Evolutionary conservation across 2,329 filamentous ascomycete genomes (phyloP).

Genomic region (Cladophialophora immunda): DNA sequence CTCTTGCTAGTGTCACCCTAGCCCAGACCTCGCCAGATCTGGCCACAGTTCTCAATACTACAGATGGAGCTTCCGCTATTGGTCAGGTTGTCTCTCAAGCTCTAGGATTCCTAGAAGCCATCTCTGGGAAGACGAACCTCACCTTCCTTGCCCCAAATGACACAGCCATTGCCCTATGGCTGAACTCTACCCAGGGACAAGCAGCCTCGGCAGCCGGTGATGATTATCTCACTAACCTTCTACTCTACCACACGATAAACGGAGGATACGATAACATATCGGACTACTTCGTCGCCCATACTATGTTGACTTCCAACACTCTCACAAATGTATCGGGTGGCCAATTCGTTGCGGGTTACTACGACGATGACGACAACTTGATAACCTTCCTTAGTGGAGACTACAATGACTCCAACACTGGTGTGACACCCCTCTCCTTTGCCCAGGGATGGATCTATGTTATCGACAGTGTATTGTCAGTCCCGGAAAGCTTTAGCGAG

Average conservation of each 20-base stretch:
- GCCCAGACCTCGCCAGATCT: slow-evolving; percentile 18
- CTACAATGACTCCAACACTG: slow-evolving; percentile 7
- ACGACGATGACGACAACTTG: slow-evolving; percentile 21
- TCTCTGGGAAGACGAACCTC: slow-evolving; percentile 23
- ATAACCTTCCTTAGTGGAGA: slow-evolving; percentile 20
- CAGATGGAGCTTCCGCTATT: slow-evolving; percentile 9
- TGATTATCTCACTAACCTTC: slow-evolving; percentile 20
- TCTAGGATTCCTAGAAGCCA: slow-evolving; percentile 3
- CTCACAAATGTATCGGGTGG: slow-evolving; percentile 27
- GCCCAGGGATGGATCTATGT: slow-evolving; percentile 24
- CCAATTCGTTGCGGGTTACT: slow-evolving; percentile 23
- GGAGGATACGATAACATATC: slow-evolving; percentile 17
- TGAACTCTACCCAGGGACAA: slow-evolving; percentile 7
- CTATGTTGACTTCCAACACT: slow-evolving; percentile 21
- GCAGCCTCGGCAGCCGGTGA: slow-evolving; percentile 7
- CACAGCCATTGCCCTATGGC: slow-evolving; percentile 20
- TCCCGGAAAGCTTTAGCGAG: slow-evolving; percentile 11
- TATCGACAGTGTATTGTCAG: slow-evolving; percentile 19
- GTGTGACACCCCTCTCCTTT: slow-evolving; percentile 12
- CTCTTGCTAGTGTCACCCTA: slow-evolving; percentile 12
- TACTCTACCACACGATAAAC: slow-evolving; percentile 21
- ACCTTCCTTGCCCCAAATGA: slow-evolving; percentile 28
- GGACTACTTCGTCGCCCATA: slow-evolving; percentile 19
- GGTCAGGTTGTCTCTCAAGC: background rate
- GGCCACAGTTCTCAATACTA: slow-evolving; percentile 23